Conservation (phyloP, 345 rosid species). For the Hibiscus mutabilis region DNA sequence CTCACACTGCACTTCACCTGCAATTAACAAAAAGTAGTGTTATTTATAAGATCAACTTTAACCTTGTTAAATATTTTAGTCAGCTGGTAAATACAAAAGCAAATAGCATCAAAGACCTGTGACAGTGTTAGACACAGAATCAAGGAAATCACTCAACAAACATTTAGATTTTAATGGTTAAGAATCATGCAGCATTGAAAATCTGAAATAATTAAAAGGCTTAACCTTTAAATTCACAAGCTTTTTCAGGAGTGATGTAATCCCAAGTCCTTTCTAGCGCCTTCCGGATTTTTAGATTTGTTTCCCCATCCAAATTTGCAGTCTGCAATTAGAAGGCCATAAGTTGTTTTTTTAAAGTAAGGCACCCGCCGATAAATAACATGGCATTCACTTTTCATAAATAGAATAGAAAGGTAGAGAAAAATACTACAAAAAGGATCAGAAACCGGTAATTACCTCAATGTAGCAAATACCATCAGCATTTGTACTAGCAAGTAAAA, state of each 20-base stretch:
- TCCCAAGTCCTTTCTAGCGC: constrained; percentile 98
- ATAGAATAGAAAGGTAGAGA: not conserved
- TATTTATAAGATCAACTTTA: not conserved
- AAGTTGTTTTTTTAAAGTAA: constrained; percentile 2
- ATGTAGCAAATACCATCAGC: constrained; percentile 93
- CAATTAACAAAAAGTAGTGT: constrained; percentile 24
- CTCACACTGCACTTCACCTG: constrained; percentile 99
- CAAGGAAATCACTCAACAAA: not conserved
- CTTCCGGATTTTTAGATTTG: constrained; percentile 96
- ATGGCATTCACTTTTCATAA: not conserved
- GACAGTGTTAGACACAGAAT: not conserved
- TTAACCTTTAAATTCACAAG: constrained; percentile 81
- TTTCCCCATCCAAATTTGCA: constrained; percentile 98
- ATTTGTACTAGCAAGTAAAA: constrained; percentile 84
- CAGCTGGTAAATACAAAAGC: not conserved
- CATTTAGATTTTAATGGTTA: not conserved
- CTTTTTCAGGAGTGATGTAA: constrained; percentile 82
- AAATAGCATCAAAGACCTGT: not conserved
- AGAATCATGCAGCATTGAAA: not conserved
- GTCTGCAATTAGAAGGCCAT: constrained; percentile 50
- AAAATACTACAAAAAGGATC: not conserved
- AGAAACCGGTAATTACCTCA: constrained; percentile 49
- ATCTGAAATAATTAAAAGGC: constrained; percentile 4
- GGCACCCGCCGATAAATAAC: not conserved
- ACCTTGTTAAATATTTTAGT: not conserved